Conservation (phyloP, 257 asterid species). For the Plantago ovata region DNA sequence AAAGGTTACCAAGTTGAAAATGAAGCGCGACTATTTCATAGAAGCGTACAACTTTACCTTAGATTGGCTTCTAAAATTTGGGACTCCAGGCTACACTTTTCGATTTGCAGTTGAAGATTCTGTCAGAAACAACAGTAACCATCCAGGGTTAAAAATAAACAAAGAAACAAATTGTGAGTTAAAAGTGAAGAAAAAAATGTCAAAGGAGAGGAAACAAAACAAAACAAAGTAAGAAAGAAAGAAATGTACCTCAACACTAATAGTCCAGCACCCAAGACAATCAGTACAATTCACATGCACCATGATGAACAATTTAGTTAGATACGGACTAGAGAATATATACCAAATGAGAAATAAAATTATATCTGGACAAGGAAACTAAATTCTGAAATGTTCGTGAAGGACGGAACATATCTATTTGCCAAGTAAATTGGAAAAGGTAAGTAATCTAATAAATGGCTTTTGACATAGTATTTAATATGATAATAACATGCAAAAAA, state of each 20-base stretch:
- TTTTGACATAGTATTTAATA: not conserved
- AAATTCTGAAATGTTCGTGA: no score
- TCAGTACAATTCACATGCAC: slow-evolving; percentile 10
- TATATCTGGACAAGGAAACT: no score
- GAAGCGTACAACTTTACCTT: slow-evolving; percentile 39
- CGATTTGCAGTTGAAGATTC: slow-evolving; percentile 55
- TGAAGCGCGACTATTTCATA: not conserved
- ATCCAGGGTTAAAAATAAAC: not conserved
- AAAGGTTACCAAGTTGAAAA: not conserved
- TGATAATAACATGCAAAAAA: not conserved
- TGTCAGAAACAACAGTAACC: slow-evolving; percentile 17
- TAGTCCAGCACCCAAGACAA: not conserved
- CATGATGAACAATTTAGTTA: slow-evolving; percentile 20
- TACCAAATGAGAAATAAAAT: not conserved
- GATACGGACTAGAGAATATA: not conserved
- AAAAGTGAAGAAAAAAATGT: not conserved
- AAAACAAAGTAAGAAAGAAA: not conserved
- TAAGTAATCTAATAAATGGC: not conserved
- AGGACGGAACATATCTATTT: no score
- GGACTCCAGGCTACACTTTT: slow-evolving; percentile 33
- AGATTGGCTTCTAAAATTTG: slow-evolving; percentile 45
- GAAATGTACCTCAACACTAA: slow-evolving; percentile 32
- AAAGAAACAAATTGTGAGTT: no score
- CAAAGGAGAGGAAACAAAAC: no score
- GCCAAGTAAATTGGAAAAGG: not conserved